phyloP scores from a whole-genome alignment of 139 green algal genomes.

The Picochlorum sp. region DNA sequence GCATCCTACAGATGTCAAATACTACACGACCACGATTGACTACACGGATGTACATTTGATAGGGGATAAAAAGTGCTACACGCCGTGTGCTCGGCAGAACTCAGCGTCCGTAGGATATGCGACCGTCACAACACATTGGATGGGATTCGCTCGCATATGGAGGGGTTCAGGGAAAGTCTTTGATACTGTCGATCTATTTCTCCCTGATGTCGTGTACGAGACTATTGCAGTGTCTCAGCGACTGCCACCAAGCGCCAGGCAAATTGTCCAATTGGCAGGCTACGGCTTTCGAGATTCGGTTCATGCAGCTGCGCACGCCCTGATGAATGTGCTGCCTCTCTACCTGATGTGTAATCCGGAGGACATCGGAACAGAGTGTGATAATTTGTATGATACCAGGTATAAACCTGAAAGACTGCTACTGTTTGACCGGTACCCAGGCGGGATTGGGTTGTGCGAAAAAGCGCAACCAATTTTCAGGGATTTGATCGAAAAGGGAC shows the following conservation, averaged over 20 bases:
- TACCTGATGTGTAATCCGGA: constrained; percentile 52
- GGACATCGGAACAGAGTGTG: constrained; percentile 73
- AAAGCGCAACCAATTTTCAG: constrained; percentile 58
- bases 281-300: constrained; percentile 64
- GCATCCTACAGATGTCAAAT: constrained; percentile 66
- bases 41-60: constrained; percentile 66
- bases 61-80: constrained; percentile 23
- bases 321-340: constrained; percentile 83
- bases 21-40: constrained; percentile 69
- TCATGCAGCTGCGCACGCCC: constrained; percentile 79
- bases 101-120: background rate
- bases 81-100: background rate
- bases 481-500: constrained; percentile 53
- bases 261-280: constrained; percentile 12
- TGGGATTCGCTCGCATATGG: constrained; percentile 76
- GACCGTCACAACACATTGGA: constrained; percentile 57
- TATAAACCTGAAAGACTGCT: constrained; percentile 82
- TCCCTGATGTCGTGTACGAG: constrained; percentile 73
- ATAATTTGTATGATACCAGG: constrained; percentile 63
- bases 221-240: constrained; percentile 76
- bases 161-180: constrained; percentile 55
- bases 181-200: constrained; percentile 82
- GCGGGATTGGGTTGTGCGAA: constrained; percentile 70
- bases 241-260: constrained; percentile 52
- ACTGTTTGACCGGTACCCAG: constrained; percentile 83